Evolutionary conservation across 805 yeast species (phyloP), one percentile per base, ranked within the genome.

Genomic region (Candida boidinii): DNA sequence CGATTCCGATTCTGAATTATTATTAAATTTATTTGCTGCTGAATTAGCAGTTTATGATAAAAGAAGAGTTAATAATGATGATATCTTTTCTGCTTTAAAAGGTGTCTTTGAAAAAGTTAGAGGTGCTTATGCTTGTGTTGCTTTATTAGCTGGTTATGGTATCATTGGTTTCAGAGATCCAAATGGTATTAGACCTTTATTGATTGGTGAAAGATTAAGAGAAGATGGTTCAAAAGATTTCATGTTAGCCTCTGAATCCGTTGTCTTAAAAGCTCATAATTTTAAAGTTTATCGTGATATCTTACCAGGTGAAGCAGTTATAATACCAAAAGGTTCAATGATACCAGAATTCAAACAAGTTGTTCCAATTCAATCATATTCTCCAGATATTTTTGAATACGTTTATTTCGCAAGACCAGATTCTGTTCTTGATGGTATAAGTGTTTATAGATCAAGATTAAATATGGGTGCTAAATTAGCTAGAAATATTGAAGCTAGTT

Each of bases 331-430:
- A 58, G 73, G 70, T 44, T 65, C 76, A 30, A 65, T 74, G 57
- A 36, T 28, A 23, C 95, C 96, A 8, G 87, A 85, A 56, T 79
- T 83, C 57, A 75, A 74, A 45, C 97, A 92, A 62, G 87, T 90
- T 29, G 92, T 79, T 7, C 80, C 82, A 40, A 71, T 79, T 42
- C 67, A 69, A 53, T 61, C 79, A 2, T 88, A 87, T 59, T 79
- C 96, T 12, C 98, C 98, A 7, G 97, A 94, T 62, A 77, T 92
- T 41, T 92, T 92, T 49, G 98, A 92, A 61, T 92, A 88, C 55
- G 98, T 92, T 29, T 92, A 92, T 62, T 92, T 92, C 66, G 97
- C 98, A 13, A 77, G 98, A 54, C 96, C 97, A 0, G 98, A 92
- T 56, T 80, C 94, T 26, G 95, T 92, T 19, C 60, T 88, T 40